Evolutionary conservation across 345 rosid genomes (phyloP).

Genomic region (Angophora floribunda): DNA sequence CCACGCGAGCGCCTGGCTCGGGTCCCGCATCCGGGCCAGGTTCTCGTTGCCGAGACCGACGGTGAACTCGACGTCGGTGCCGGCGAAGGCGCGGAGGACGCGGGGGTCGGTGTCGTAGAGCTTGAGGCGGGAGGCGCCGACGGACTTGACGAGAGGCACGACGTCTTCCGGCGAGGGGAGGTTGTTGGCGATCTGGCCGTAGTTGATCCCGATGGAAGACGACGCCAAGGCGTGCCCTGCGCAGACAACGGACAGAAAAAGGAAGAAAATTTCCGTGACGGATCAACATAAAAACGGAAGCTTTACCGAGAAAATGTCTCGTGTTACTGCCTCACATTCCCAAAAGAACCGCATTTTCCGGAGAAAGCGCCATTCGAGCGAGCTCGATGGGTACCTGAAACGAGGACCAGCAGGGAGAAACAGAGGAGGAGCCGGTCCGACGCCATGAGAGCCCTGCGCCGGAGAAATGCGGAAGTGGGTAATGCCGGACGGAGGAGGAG

Average conservation of each 20-base stretch:
- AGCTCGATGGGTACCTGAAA: constrained; percentile 25
- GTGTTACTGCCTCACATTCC: not conserved
- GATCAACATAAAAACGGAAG: not conserved
- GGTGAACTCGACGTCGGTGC: constrained; percentile 66
- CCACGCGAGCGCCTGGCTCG: constrained; percentile 52
- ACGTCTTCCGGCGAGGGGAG: constrained; percentile 68
- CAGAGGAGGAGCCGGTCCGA: not conserved
- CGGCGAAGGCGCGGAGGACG: constrained; percentile 73
- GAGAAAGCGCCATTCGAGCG: not conserved
- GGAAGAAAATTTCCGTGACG: not conserved
- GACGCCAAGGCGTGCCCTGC: constrained; percentile 2
- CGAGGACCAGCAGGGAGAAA: constrained; percentile 4
- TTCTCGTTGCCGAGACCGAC: constrained; percentile 73
- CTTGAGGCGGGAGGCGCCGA: constrained; percentile 80
- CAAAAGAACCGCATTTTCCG: not conserved
- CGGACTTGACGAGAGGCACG: constrained; percentile 66
- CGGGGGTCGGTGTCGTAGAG: constrained; percentile 80
- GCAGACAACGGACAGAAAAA: not conserved
- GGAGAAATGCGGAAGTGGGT: not conserved
- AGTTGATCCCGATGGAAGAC: constrained; percentile 70
- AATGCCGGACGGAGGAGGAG: not conserved
- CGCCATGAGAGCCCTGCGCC: not conserved
- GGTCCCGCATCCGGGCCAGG: constrained; percentile 53
- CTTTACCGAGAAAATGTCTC: not conserved
- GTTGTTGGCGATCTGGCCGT: constrained; percentile 85